Conservation (phyloP, 352 stramenopile genomes). For the Peronospora belbahrii region DNA sequence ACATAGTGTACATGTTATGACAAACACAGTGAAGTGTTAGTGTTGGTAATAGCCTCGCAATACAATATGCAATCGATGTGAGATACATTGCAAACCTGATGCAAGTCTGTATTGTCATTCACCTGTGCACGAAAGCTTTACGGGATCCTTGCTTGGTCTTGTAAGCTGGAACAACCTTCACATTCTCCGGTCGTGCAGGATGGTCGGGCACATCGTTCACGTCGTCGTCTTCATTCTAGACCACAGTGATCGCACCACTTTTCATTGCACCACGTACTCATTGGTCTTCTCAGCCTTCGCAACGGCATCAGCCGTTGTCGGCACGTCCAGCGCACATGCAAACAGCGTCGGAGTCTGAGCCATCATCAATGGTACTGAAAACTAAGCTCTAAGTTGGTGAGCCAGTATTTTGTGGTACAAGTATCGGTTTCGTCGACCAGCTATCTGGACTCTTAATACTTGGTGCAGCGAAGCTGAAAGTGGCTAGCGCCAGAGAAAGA, state of each 20-base stretch:
- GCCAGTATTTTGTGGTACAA: too few relatives aligned
- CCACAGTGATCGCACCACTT: constrained; percentile 18
- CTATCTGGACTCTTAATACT: too few relatives aligned
- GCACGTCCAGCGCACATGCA: constrained; percentile 36
- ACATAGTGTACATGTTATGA: neutral
- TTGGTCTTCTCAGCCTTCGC: constrained; percentile 36
- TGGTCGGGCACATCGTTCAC: constrained; percentile 34
- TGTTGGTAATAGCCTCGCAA: neutral
- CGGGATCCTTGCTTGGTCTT: constrained; percentile 44
- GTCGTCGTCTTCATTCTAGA: constrained; percentile 29
- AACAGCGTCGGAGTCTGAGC: constrained; percentile 21
- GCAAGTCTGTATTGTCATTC: neutral
- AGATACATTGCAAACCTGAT: neutral
- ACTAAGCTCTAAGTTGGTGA: too few relatives aligned
- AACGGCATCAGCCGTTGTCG: constrained; percentile 28
- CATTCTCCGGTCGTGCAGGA: constrained; percentile 35
- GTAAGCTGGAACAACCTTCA: constrained; percentile 33
- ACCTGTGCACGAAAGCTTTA: constrained; percentile 45
- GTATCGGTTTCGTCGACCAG: too few relatives aligned
- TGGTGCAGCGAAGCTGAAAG: too few relatives aligned
- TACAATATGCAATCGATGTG: neutral
- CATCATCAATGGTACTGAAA: too few relatives aligned
- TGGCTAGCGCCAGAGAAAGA: too few relatives aligned
- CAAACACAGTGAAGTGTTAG: neutral
- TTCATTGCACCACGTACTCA: constrained; percentile 29